Base-by-base conservation (phyloP, 495 filamentous ascomycete genomes). In the Polyplosphaeria fusca region DNA sequence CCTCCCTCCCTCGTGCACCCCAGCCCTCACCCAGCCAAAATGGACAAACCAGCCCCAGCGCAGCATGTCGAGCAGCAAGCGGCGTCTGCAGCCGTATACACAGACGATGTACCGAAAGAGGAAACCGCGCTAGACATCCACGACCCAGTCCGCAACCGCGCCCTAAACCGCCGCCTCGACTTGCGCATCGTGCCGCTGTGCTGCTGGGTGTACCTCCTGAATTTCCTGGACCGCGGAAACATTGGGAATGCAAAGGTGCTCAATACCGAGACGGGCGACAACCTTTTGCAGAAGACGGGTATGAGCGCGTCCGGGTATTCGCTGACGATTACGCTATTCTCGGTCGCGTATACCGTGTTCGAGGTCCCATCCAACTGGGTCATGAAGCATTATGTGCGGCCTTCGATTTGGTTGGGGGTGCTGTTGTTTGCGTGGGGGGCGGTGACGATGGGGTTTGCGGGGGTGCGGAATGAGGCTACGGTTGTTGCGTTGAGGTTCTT, bases 171-270 rank as follows among this genome's bases (percentile, higher is more conserved):
- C 3, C 47, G 47, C 24, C 47, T 51, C 28, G 52, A 62, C 37
- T 4, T 56, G 1, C 52, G 43, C 28, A 44, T 62, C 38, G 26
- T 62, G 3, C 58, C 58, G 5, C 24, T 62, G n/a, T 51, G 47
- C 23, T 51, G 47, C 35, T 51, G 30, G 47, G 47, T 51, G 16
- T 51, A 65, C 25, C 52, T 65, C 5, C 41, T 65, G 9, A 60
- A 55, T 48, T 65, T 56, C 35, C 47, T 65, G 9, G 61, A 65
- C 38, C 24, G 57, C 22, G 58, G 61, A 25, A 65, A 65, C 46
- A 60, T 60, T 18, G 56, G 61, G 4, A 65, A 60, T 47, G 26
- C 47, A 4, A 51, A 51, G 26, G 47, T 51, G 2, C 32, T 51
- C 5, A 51, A 62, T 27, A 39, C 47, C 13, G 58, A 62, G 38